Conservation (phyloP, 2,329 filamentous ascomycete genomes). For the Colletotrichum sojae region DNA sequence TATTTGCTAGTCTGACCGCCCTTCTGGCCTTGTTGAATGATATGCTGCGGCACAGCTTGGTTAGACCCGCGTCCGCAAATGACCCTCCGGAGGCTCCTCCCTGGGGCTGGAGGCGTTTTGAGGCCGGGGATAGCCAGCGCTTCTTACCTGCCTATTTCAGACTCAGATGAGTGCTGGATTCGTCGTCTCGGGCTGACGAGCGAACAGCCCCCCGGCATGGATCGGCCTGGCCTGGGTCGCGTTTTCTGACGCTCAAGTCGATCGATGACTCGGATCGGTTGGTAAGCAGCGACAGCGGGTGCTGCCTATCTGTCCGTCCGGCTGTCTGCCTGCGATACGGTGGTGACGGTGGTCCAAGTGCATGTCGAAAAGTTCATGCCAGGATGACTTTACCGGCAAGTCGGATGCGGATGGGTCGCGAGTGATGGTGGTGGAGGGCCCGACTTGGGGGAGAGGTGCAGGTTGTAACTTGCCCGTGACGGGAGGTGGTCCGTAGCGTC, state of each 20-base stretch:
- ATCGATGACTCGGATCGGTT: neutral
- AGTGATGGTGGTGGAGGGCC: neutral
- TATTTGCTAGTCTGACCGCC: constrained; percentile 40
- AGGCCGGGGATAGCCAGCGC: constrained; percentile 1
- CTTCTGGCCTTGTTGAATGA: constrained; percentile 16
- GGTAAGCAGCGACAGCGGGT: neutral
- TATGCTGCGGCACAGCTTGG: constrained; percentile 15
- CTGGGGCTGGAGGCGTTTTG: neutral
- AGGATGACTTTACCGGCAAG: constrained; percentile 25
- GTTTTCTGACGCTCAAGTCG: neutral
- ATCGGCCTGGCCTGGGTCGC: neutral
- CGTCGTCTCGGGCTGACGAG: neutral
- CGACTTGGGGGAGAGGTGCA: constrained; percentile 5
- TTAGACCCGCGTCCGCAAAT: constrained; percentile 15
- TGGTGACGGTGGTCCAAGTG: neutral
- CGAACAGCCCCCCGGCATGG: neutral
- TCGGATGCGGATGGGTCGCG: constrained; percentile 33
- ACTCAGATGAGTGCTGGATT: neutral
- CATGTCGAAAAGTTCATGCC: constrained; percentile 3
- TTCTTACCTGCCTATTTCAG: constrained; percentile 25
- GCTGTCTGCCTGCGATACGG: too few species aligned
- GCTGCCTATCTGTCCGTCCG: neutral
- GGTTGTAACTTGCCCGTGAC: constrained; percentile 1
- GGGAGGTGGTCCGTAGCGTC: too few species aligned
- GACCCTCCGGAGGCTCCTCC: neutral